phyloP scores from a whole-genome alignment of 805 yeast genomes.

The Metschnikowia matae region DNA sequence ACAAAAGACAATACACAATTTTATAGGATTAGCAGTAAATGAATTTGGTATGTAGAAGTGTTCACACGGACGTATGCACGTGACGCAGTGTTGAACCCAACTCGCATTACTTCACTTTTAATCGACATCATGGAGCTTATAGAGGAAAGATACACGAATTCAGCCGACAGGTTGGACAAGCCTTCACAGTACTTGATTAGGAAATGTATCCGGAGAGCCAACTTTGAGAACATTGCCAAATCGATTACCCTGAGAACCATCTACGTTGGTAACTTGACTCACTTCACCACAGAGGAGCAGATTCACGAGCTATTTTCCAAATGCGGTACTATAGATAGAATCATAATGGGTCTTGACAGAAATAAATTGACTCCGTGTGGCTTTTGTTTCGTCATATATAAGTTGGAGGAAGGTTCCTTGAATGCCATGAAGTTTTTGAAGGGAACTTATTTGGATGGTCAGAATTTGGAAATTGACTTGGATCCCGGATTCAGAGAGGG shows the following conservation, averaged over 20 bases:
- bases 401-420: constrained; percentile 63
- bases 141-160: constrained; percentile 50
- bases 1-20: no score
- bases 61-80: neutral
- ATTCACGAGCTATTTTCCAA: constrained; percentile 80
- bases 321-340: constrained; percentile 72
- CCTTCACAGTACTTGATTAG: constrained; percentile 67
- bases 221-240: constrained; percentile 58
- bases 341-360: constrained; percentile 93
- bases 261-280: constrained; percentile 87
- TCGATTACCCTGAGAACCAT: constrained; percentile 70
- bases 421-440: constrained; percentile 80
- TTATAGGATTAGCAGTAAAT: neutral
- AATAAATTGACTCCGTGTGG: constrained; percentile 93
- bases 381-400: constrained; percentile 86
- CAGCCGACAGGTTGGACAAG: constrained; percentile 63
- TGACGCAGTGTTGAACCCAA: neutral
- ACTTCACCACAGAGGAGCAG: constrained; percentile 93
- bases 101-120: neutral
- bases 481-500: constrained; percentile 97
- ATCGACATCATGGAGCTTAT: constrained; percentile 31
- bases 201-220: constrained; percentile 54
- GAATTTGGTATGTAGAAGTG: neutral
- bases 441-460: constrained; percentile 80
- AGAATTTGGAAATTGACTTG: constrained; percentile 76